phyloP scores from a whole-genome alignment of 306 rosid genomes.

The Castanea sativa region DNA sequence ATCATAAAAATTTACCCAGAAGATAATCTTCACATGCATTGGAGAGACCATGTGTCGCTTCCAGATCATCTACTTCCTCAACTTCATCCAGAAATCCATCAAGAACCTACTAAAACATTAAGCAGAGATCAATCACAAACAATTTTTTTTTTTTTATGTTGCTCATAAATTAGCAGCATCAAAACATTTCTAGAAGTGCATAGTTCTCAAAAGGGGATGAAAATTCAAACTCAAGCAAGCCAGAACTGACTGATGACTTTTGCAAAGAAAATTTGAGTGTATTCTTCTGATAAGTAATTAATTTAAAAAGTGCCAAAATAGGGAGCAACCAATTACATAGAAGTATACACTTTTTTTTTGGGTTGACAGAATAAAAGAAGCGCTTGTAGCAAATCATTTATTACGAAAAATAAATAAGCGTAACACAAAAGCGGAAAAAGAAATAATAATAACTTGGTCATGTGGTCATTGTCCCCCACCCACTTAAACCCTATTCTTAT shows the following conservation, averaged over 20 bases:
- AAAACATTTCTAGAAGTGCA: neutral
- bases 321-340: neutral
- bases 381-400: no score
- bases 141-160: neutral
- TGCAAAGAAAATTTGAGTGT: neutral
- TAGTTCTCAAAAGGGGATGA: slow-evolving; percentile 15
- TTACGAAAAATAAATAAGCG: no score
- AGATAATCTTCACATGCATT: slow-evolving; percentile 71
- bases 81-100: slow-evolving; percentile 87
- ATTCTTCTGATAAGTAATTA: neutral
- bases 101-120: slow-evolving; percentile 65
- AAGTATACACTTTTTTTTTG: neutral
- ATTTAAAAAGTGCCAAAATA: neutral
- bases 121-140: slow-evolving; percentile 27
- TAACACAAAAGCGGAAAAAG: no score
- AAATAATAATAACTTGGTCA: no score
- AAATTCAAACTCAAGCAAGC: slow-evolving; percentile 1
- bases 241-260: neutral
- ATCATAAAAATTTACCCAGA: slow-evolving; percentile 46
- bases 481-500: no score
- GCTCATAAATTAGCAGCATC: neutral
- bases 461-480: no score
- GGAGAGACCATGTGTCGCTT: slow-evolving; percentile 57
- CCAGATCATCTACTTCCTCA: slow-evolving; percentile 65
- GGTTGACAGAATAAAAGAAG: no score